Conservation (phyloP, 192 early-diverging fungal genomes). For the Dissophora globulifera region DNA sequence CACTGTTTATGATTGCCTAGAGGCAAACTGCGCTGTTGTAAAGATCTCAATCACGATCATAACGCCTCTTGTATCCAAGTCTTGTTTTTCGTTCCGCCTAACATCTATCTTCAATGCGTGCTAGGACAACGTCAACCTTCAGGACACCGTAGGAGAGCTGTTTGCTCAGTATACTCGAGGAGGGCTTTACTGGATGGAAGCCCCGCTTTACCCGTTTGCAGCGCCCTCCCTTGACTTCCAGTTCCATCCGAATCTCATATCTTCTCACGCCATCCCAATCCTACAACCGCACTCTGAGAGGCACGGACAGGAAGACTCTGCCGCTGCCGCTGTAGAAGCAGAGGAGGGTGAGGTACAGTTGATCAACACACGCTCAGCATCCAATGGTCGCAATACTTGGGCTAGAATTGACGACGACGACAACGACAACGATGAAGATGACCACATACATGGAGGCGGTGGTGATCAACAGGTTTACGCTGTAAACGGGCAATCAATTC, state of each 20-base stretch:
- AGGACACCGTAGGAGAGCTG: constrained; percentile 36
- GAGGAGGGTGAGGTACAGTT: neutral
- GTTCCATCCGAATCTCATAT: constrained; percentile 4
- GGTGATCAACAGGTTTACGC: neutral
- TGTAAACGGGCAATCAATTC: neutral
- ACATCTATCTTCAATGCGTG: too few species aligned
- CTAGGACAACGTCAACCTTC: constrained; percentile 44
- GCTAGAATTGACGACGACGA: constrained; percentile 47
- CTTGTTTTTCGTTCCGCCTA: too few species aligned
- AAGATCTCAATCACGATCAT: neutral
- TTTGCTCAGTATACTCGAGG: constrained; percentile 35
- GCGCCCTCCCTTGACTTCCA: constrained; percentile 11
- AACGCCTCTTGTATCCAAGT: neutral
- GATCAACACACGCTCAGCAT: neutral
- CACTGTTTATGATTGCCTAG: constrained; percentile 34
- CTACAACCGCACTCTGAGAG: constrained; percentile 17
- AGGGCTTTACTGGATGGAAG: constrained; percentile 41
- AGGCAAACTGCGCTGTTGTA: constrained; percentile 30
- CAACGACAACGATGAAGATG: neutral
- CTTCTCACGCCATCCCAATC: constrained; percentile 25
- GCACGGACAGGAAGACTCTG: neutral
- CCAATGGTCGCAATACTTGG: constrained; percentile 9
- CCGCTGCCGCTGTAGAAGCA: too few species aligned
- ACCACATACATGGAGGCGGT: neutral
- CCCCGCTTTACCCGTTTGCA: constrained; percentile 18